phyloP scores from a whole-genome alignment of 108 stramenopile genomes.

The Nannochloropsis granulata region DNA sequence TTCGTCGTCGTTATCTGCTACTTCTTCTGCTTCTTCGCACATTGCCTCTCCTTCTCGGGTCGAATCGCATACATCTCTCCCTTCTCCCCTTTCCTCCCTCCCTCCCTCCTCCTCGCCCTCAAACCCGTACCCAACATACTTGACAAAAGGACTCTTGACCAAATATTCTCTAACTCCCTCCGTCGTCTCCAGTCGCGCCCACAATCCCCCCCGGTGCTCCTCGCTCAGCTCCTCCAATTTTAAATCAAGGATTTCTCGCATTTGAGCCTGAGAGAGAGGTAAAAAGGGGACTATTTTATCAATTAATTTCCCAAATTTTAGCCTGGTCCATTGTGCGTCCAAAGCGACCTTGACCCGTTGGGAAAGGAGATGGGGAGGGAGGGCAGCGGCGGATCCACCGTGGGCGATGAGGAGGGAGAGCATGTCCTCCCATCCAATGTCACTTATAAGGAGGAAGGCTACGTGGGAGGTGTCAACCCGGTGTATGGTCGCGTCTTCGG shows the following conservation, averaged over 20 bases:
- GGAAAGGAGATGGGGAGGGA: background rate
- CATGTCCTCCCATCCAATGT: slow-evolving; percentile 12
- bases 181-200: background rate
- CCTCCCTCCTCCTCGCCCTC: background rate
- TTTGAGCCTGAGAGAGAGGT: background rate
- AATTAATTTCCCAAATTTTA: background rate
- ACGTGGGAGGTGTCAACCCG: slow-evolving; percentile 12
- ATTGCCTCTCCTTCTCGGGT: too few relatives aligned
- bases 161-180: background rate
- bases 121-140: background rate
- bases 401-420: slow-evolving; percentile 1
- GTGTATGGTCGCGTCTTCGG: background rate
- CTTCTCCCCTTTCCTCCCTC: background rate
- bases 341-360: background rate
- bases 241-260: background rate
- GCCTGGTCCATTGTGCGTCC: background rate
- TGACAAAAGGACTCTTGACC: background rate
- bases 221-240: background rate
- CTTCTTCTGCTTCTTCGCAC: background rate
- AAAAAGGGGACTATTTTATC: background rate
- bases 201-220: background rate
- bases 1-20: background rate
- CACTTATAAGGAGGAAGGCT: slow-evolving; percentile 7
- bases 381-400: background rate
- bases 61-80: too few relatives aligned